phyloP scores from a whole-genome alignment of 257 asterid species.

The Fraxinus americana region DNA sequence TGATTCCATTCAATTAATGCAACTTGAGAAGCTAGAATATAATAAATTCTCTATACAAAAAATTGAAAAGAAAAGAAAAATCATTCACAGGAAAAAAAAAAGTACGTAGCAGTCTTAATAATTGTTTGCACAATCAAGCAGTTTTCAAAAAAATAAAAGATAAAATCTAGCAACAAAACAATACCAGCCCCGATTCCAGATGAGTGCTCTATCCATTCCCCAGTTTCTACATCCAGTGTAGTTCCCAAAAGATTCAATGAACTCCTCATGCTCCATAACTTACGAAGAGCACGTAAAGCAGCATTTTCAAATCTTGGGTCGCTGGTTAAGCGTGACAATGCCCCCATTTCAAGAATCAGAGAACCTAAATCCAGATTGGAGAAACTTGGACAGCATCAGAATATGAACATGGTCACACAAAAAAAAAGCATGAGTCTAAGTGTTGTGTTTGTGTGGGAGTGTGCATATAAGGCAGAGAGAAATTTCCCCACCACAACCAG shows the following conservation, averaged over 20 bases:
- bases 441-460: not conserved
- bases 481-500: slow-evolving; percentile 80
- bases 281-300: slow-evolving; percentile 88
- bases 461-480: slow-evolving; percentile 24
- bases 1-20: not conserved
- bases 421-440: slow-evolving; percentile 1
- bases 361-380: slow-evolving; percentile 61
- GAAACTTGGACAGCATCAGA: slow-evolving; percentile 23
- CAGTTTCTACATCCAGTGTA: slow-evolving; percentile 85
- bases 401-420: slow-evolving; percentile 8
- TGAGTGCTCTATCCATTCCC: slow-evolving; percentile 89
- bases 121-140: slow-evolving; percentile 14
- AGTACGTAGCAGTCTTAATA: not conserved
- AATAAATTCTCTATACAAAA: not conserved
- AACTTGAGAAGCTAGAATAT: slow-evolving; percentile 7
- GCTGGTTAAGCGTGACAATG: slow-evolving; percentile 85
- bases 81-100: not conserved
- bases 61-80: slow-evolving; percentile 1
- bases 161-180: slow-evolving; percentile 16
- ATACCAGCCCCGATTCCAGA: slow-evolving; percentile 98
- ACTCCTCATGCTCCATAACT: slow-evolving; percentile 97
- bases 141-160: too few species aligned
- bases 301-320: slow-evolving; percentile 88
- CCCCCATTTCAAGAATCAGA: slow-evolving; percentile 98
- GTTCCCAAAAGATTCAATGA: slow-evolving; percentile 93